Base-by-base conservation (phyloP, 2,329 filamentous ascomycete genomes). In the Paracamarosporium sp. region DNA sequence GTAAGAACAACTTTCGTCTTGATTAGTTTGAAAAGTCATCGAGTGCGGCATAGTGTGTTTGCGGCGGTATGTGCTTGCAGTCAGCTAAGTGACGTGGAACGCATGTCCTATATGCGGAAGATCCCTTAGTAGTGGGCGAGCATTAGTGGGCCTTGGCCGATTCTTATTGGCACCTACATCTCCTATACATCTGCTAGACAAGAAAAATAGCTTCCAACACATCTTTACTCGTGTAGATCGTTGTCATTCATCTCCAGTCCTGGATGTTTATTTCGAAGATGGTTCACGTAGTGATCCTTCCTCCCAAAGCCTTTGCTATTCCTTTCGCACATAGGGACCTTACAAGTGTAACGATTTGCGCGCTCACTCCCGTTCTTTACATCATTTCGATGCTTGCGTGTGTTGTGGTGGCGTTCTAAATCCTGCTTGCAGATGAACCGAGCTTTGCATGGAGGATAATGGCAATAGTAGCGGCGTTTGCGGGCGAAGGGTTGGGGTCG, bases 251-350 rank as follows among this genome's bases (percentile, higher is more conserved):
- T 5, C 15, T 17, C 17, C 22, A 50, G 7, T 12, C 24, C 33
- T 17, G 33, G 47, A 45, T 50, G 53, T 45, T 43, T 55, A 8
- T 15, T 40, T 35, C 40, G 33, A 25, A 55, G 25, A 30, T 55
- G 44, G 12, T 35, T 33, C 17, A 55, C 15, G 13, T 33, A 50
- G 27, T 50, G 53, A 20, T 55, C 52, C 17, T 50, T 48, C 28
- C 52, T 30, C 20, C 25, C 33, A 31, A 48, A 55, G 3, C 52
- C 52, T n/a, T 25, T 20, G 7, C 22, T 40, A 11, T 43, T 43
- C 28, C 52, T 36, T 25, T 50, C 43, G 12, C 52, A 55, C 17
- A 12, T 13, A 5, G 44, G 3, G 8, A 48, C 25, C 25, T 41
- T 27, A 35, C 44, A 55, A 8, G 25, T 20, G 17, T 20, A 50